Evolutionary conservation across 164 flowering plant species (phyloP), one percentile per base, ranked within the genome.

Genomic region (Vitis labrusca): DNA sequence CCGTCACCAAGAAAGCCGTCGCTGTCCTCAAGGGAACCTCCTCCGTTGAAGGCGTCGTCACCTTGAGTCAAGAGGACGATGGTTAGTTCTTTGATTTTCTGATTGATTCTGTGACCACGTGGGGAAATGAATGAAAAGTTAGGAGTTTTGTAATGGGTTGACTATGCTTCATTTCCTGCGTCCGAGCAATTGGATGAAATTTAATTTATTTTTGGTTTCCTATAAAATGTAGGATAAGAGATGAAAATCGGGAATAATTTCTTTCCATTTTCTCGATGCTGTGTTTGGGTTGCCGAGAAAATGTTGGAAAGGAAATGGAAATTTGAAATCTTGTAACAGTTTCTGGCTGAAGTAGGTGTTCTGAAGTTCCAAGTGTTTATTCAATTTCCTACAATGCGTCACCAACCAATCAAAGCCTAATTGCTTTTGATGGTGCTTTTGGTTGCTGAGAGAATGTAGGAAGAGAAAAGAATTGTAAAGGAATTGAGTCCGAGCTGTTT

Each of bases 21-120:
- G 94, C 94, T 3, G 98, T 94, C 19, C 91, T 94, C 71, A 94
- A 89, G 69, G 96, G 97, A 10, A 82, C 58, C 61, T 83, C 96
- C 50, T 16, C 37, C 9, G 97, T 90, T 57, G 92, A 94, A 79
- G 98, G 97, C 32, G 92, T 90, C 14, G 98, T 82, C 79, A 89
- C 88, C 12, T 82, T 94, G 73, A 76, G 84, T 50, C 97, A 90
- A 74, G 92, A 89, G 56, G 90, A 88, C 51, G 85, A 67, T 12
- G 97, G 98, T 94, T 12, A 48, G 75, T 72, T 59, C 69, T 17
- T 29, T 16, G 56, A 3, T 29, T 57, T 61, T 16, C 3, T 51
- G 8, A 48, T 69, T 48, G 64, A 44, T 64, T 8, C 23, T 14
- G 50, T n/a, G 59, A 56, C 27, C 23, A 64, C 19, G 23, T 59